Conservation (phyloP, 2,329 filamentous ascomycete species). For the Acrocalymma vagum region DNA sequence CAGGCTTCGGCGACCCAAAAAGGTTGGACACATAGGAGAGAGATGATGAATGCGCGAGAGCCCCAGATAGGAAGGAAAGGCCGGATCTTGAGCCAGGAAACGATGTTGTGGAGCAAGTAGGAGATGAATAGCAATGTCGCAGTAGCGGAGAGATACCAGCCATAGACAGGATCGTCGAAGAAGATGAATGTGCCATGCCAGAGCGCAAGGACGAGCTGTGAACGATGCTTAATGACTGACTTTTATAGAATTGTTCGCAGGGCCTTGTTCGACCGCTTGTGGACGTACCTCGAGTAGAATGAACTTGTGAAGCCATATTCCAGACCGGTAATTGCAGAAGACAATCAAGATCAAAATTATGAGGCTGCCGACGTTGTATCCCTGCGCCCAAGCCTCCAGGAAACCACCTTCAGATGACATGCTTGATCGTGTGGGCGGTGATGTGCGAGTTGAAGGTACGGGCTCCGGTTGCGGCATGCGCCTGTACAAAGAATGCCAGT, state of each 20-base stretch:
- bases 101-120: constrained; percentile 45
- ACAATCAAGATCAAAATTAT: constrained; percentile 46
- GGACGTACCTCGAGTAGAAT: constrained; percentile 42
- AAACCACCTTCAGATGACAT: constrained; percentile 37
- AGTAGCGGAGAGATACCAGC: constrained; percentile 45
- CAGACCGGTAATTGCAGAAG: constrained; percentile 45
- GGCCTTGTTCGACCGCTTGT: neutral
- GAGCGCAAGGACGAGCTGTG: constrained; percentile 43
- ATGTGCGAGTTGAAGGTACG: constrained; percentile 29
- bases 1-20: constrained; percentile 46
- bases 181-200: constrained; percentile 49
- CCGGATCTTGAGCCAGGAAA: constrained; percentile 46
- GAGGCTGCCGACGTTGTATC: constrained; percentile 45
- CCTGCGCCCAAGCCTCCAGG: constrained; percentile 46
- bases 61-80: constrained; percentile 44
- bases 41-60: constrained; percentile 41
- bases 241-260: neutral
- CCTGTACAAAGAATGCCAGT: constrained; percentile 19
- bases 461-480: constrained; percentile 26
- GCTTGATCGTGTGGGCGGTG: constrained; percentile 35
- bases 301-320: constrained; percentile 43
- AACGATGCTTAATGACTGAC: constrained; percentile 9
- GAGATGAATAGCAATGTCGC: constrained; percentile 46
- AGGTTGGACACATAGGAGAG: constrained; percentile 40
- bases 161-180: constrained; percentile 37